These are phyloP conservation scores for Cercospora berteroae DNA, from an alignment of 2,329 filamentous ascomycete species.

Conservation along the genomic window DNA sequence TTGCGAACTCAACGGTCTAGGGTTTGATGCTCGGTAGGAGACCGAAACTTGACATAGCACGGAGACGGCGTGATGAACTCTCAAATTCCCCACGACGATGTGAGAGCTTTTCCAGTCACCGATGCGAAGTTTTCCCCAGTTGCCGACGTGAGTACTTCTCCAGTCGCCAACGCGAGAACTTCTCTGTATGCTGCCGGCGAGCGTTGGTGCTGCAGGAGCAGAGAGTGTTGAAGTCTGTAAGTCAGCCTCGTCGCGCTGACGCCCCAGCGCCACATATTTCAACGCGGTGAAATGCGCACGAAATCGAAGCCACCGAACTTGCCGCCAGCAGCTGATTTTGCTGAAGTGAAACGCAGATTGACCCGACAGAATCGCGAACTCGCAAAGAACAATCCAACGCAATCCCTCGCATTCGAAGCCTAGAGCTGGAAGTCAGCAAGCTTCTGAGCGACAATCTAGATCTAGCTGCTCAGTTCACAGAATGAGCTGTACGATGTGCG, in stretches of 20 bases:
- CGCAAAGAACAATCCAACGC: constrained; percentile 70
- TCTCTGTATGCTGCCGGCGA: neutral
- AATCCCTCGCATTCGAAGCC: constrained; percentile 73
- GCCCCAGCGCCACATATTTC: constrained; percentile 3
- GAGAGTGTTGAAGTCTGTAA: constrained; percentile 71
- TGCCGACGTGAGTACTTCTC: no score
- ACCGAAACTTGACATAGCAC: no score
- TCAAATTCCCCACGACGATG: no score
- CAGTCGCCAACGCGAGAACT: no score
- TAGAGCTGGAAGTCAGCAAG: constrained; percentile 72
- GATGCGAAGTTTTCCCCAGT: no score
- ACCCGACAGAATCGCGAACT: constrained; percentile 82
- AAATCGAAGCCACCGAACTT: constrained; percentile 28
- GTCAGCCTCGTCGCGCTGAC: constrained; percentile 37
- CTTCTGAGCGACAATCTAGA: constrained; percentile 77
- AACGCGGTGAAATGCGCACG: constrained; percentile 34
- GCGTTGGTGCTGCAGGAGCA: constrained; percentile 30
- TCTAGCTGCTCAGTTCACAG: constrained; percentile 69
- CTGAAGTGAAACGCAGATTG: constrained; percentile 73
- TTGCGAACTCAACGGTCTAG: no score
- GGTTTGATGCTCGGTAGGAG: no score
- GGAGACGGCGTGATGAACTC: no score
- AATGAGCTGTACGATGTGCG: constrained; percentile 62
- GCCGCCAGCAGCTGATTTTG: constrained; percentile 32
- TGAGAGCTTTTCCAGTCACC: no score